These are phyloP conservation scores for Blastomyces gilchristii DNA, from an alignment of 2,329 filamentous ascomycete species.

Conservation along the genomic window DNA sequence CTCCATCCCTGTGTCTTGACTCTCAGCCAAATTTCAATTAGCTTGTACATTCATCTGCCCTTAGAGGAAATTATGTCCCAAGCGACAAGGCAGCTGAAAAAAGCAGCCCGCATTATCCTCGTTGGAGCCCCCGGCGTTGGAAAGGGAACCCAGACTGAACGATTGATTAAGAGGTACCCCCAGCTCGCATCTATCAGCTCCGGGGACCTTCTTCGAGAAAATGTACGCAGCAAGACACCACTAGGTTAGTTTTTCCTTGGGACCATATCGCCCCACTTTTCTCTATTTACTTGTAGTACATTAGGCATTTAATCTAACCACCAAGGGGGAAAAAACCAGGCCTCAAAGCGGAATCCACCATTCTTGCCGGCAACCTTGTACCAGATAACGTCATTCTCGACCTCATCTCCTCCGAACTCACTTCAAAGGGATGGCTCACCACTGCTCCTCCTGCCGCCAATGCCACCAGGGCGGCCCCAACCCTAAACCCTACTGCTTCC, in stretches of 20 bases:
- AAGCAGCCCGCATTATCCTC: conserved; percentile 85
- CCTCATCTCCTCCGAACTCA: conserved; percentile 83
- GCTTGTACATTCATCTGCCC: neutral
- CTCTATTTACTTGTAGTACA: neutral
- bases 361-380: conserved; percentile 82
- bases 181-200: conserved; percentile 88
- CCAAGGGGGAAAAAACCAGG: conserved; percentile 43
- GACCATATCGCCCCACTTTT: neutral
- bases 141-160: conserved; percentile 90
- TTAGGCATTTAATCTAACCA: conserved; percentile 10
- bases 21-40: neutral
- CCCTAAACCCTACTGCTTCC: conserved; percentile 66
- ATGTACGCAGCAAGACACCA: conserved; percentile 80
- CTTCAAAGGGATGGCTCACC: conserved; percentile 71
- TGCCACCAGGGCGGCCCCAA: conserved; percentile 20
- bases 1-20: neutral
- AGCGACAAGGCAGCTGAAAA: conserved; percentile 48
- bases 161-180: conserved; percentile 75
- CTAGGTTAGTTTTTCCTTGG: conserved; percentile 50
- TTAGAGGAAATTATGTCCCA: conserved; percentile 9
- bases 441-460: conserved; percentile 25
- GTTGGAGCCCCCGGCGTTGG: conserved; percentile 94
- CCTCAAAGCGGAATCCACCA: conserved; percentile 79
- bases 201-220: conserved; percentile 80
- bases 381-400: conserved; percentile 84